phyloP scores from a whole-genome alignment of 2,329 filamentous ascomycete genomes.

The Trichoderma hamatum region DNA sequence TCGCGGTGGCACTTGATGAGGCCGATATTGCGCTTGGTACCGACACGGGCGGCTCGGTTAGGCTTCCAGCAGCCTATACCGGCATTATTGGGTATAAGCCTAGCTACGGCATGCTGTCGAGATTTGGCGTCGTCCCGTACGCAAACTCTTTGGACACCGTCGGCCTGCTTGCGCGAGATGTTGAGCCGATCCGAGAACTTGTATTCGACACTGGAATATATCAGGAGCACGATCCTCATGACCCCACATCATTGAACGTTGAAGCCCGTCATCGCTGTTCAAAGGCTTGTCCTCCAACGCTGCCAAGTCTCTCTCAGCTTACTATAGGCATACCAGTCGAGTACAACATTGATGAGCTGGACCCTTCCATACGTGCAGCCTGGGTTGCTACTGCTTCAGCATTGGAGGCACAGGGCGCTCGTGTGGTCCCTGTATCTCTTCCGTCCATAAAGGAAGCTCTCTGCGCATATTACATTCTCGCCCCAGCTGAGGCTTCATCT shows the following conservation, averaged over 20 bases:
- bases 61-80: constrained; percentile 85
- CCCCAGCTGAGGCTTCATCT: constrained; percentile 91
- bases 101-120: constrained; percentile 83
- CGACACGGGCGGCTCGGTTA: constrained; percentile 88
- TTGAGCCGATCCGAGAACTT: constrained; percentile 55
- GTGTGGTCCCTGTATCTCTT: constrained; percentile 74
- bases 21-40: constrained; percentile 76
- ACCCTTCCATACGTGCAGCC: constrained; percentile 65
- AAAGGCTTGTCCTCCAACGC: constrained; percentile 34
- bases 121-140: constrained; percentile 86
- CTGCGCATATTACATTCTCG: constrained; percentile 92
- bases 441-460: constrained; percentile 84
- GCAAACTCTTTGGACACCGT: constrained; percentile 93
- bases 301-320: constrained; percentile 40
- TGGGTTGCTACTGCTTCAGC: constrained; percentile 67
- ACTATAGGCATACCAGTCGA: constrained; percentile 67
- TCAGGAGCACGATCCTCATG: constrained; percentile 63
- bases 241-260: constrained; percentile 71
- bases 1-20: constrained; percentile 70
- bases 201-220: constrained; percentile 54
- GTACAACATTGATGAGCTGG: constrained; percentile 86
- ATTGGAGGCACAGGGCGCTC: constrained; percentile 68
- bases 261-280: constrained; percentile 57
- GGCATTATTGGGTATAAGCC: constrained; percentile 86
- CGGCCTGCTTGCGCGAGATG: constrained; percentile 67